phyloP scores from a whole-genome alignment of 768 basidiomycete genomes.

The Boletus patriciae region DNA sequence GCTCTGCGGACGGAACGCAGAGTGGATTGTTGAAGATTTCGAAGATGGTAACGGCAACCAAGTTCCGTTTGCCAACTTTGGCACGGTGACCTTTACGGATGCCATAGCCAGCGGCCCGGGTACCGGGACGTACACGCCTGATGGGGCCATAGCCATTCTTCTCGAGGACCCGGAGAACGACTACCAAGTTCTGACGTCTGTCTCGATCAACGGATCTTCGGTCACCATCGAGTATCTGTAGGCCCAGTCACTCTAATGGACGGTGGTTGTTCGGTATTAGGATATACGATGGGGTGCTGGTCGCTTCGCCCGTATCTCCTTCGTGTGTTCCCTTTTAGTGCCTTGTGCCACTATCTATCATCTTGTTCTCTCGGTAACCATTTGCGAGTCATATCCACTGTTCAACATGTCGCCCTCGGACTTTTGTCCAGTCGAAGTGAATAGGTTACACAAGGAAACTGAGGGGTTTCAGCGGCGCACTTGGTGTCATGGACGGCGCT shows the following conservation, averaged over 20 bases:
- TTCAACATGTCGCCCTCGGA: too few species aligned
- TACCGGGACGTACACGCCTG: background rate
- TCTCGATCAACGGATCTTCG: background rate
- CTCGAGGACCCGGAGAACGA: too few species aligned
- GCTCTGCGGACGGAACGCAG: conserved; percentile 5
- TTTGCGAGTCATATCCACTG: background rate
- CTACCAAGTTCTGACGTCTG: background rate
- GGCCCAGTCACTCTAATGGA: background rate
- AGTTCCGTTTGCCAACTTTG: conserved; percentile 3
- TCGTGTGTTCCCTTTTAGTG: background rate
- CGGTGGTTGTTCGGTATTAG: background rate
- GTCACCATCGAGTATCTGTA: background rate
- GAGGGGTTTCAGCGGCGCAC: too few species aligned
- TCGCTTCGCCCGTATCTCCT: too few species aligned
- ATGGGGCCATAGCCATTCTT: background rate
- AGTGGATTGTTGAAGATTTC: conserved; percentile 12
- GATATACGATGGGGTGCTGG: too few species aligned
- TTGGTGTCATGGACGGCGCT: too few species aligned
- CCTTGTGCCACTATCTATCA: background rate
- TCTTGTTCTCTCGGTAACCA: background rate
- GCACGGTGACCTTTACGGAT: conserved; percentile 4
- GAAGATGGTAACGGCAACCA: rapidly evolving
- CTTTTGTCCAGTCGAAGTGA: too few species aligned
- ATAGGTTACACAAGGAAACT: too few species aligned
- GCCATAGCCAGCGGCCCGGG: conserved; percentile 6